These are phyloP conservation scores for Ophiocordyceps sinensis DNA, from an alignment of 2,329 filamentous ascomycete species.

Conservation along the genomic window DNA sequence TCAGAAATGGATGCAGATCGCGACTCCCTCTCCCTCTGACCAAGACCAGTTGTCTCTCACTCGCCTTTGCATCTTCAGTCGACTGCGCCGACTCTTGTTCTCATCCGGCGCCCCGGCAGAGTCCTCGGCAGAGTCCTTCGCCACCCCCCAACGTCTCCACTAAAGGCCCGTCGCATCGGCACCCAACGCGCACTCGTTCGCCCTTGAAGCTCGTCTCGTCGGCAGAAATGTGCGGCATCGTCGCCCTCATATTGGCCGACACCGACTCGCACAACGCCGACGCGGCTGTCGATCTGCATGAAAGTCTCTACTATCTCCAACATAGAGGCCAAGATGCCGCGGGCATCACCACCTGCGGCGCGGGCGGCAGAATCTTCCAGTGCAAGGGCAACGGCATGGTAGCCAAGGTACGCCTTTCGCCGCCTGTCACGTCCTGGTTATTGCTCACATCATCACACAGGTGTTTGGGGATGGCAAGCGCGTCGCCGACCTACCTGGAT, in stretches of 20 bases:
- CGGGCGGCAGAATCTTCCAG: constrained; percentile 68
- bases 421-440: neutral
- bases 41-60: no score
- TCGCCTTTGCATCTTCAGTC: no score
- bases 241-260: constrained; percentile 1
- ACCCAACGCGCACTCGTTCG: no score
- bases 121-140: no score
- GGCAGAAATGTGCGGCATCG: constrained; percentile 1
- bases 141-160: no score
- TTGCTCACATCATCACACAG: constrained; percentile 3
- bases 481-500: constrained; percentile 47
- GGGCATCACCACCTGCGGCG: constrained; percentile 61
- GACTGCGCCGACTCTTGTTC: no score
- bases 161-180: no score
- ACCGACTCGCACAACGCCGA: constrained; percentile 1
- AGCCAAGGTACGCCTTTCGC: constrained; percentile 12
- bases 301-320: constrained; percentile 57
- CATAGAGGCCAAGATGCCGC: constrained; percentile 70
- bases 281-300: constrained; percentile 55
- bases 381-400: constrained; percentile 83
- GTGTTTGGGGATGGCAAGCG: constrained; percentile 72
- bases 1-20: no score
- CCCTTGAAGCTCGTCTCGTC: no score
- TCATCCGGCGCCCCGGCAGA: no score
- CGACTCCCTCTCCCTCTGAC: no score